phyloP scores from a whole-genome alignment of 2,329 filamentous ascomycete species.

The Fusarium zealandicum region DNA sequence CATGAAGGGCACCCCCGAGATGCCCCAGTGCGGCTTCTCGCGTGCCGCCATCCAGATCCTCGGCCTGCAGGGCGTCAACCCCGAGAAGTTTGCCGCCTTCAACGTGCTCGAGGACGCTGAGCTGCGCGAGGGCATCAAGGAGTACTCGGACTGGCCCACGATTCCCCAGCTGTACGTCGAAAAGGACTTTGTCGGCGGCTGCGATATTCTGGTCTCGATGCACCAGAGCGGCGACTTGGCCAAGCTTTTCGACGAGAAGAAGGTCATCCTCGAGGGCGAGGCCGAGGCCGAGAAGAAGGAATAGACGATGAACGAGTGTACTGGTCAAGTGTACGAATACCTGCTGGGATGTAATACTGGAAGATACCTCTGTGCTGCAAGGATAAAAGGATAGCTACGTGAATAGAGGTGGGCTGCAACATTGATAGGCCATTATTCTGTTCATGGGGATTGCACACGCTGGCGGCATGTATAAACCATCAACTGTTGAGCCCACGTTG shows the following conservation, averaged over 20 bases:
- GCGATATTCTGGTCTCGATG: constrained; percentile 96
- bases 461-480: too few species aligned
- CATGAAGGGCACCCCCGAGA: constrained; percentile 99
- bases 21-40: constrained; percentile 96
- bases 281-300: constrained; percentile 48
- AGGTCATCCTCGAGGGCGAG: constrained; percentile 72
- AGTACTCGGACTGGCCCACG: constrained; percentile 99
- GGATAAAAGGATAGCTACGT: constrained; percentile 34
- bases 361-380: constrained; percentile 40
- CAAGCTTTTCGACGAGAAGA: constrained; percentile 90
- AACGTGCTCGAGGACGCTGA: constrained; percentile 95
- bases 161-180: constrained; percentile 96
- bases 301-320: constrained; percentile 20
- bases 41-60: constrained; percentile 94
- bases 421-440: background rate
- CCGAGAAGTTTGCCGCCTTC: constrained; percentile 95
- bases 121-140: constrained; percentile 91
- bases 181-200: constrained; percentile 97
- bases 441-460: background rate
- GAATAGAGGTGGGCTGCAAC: constrained; percentile 29
- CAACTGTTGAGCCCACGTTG: too few species aligned
- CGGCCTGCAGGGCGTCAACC: constrained; percentile 92
- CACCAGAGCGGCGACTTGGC: constrained; percentile 94
- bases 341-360: constrained; percentile 38
- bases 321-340: constrained; percentile 38